A percentile compares a stretch with the other conserved stretches of the same genome.
phyloP scores from a whole-genome alignment of 306 rosid species.

The Arachis stenosperma region DNA sequence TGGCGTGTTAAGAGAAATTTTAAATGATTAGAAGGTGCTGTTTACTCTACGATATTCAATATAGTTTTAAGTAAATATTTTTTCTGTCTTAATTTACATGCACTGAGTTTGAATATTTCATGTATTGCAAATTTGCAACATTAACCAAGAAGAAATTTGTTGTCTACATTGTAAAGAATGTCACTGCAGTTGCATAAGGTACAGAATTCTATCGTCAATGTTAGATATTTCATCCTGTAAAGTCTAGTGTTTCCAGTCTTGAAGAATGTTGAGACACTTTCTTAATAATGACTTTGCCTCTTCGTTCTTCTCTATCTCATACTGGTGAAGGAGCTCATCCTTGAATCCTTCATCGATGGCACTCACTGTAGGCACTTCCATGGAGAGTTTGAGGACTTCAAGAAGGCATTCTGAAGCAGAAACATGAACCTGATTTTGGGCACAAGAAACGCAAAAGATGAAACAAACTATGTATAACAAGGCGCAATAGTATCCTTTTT shows the following conservation, averaged over 20 bases:
- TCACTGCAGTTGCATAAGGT: background rate
- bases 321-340: slow-evolving; percentile 66
- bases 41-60: too few relatives aligned
- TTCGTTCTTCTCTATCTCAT: slow-evolving; percentile 73
- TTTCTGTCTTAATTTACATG: too few relatives aligned
- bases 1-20: too few relatives aligned
- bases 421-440: slow-evolving; percentile 73
- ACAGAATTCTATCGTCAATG: background rate
- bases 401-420: slow-evolving; percentile 82
- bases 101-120: too few relatives aligned
- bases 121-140: too few relatives aligned
- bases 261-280: slow-evolving; percentile 57
- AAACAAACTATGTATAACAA: slow-evolving; percentile 3
- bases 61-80: too few relatives aligned
- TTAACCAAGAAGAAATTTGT: too few relatives aligned
- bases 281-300: slow-evolving; percentile 72
- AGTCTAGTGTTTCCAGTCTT: slow-evolving; percentile 44
- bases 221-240: slow-evolving; percentile 26
- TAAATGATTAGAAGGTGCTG: background rate
- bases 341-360: slow-evolving; percentile 45
- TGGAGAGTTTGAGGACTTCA: slow-evolving; percentile 57
- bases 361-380: slow-evolving; percentile 43
- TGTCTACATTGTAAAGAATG: background rate
- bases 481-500: background rate
- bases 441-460: slow-evolving; percentile 20